phyloP scores from a whole-genome alignment of 257 asterid genomes.

The Forsythia suspensa region DNA sequence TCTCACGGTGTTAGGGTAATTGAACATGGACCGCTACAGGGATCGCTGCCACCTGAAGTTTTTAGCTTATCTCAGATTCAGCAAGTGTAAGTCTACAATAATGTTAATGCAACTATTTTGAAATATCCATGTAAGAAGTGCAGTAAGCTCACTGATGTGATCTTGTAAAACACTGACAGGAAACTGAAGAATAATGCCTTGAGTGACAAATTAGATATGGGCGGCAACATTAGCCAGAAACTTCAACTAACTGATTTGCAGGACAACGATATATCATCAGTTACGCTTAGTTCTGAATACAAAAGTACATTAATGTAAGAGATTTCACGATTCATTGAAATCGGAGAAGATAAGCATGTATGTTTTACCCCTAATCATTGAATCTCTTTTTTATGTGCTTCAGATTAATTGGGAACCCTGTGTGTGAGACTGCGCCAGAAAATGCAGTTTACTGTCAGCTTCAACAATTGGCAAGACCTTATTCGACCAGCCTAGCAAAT shows the following conservation, averaged over 20 bases:
- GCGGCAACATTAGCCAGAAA: slow-evolving; percentile 54
- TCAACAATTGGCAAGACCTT: slow-evolving; percentile 66
- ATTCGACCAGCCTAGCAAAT: slow-evolving; percentile 85
- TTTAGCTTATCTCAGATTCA: slow-evolving; percentile 79
- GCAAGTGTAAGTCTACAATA: slow-evolving; percentile 74
- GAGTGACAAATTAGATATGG: slow-evolving; percentile 71
- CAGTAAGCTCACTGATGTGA: background rate
- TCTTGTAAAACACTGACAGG: slow-evolving; percentile 46
- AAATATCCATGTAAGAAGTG: background rate
- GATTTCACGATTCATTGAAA: background rate
- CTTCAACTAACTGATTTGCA: slow-evolving; percentile 80
- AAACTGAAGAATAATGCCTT: slow-evolving; percentile 77
- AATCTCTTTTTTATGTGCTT: slow-evolving; percentile 10
- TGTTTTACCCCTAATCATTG: background rate
- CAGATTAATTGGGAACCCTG: slow-evolving; percentile 94
- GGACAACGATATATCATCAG: slow-evolving; percentile 69
- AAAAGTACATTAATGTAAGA: slow-evolving; percentile 71
- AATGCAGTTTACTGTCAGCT: slow-evolving; percentile 82
- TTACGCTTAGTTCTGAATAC: slow-evolving; percentile 85
- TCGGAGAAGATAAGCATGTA: background rate
- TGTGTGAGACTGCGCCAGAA: slow-evolving; percentile 61
- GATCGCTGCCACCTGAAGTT: slow-evolving; percentile 63
- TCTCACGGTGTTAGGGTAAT: slow-evolving; percentile 54
- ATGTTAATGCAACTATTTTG: background rate
- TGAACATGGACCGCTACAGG: slow-evolving; percentile 79